Evolutionary conservation across 2,329 filamentous ascomycete species (phyloP).

Genomic region (Basipetospora sp.): DNA sequence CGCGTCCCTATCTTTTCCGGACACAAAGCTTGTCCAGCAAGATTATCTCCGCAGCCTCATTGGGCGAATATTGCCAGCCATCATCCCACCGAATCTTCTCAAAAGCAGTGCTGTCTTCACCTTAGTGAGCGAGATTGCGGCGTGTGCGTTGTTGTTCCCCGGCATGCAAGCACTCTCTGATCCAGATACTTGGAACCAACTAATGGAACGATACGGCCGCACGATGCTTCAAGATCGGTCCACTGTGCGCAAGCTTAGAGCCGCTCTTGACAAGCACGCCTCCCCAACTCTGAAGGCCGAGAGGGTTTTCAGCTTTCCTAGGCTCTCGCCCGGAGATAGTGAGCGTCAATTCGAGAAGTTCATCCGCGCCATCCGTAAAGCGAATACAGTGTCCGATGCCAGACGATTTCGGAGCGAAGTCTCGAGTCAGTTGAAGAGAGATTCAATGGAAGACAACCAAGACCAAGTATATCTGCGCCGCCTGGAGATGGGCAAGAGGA

Average conservation of each 20-base stretch:
- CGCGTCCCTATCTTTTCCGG: constrained; percentile 66
- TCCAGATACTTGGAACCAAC: constrained; percentile 92
- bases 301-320: constrained; percentile 57
- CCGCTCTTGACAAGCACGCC: constrained; percentile 85
- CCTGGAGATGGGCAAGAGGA: constrained; percentile 77
- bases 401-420: constrained; percentile 84
- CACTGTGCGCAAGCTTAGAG: constrained; percentile 79
- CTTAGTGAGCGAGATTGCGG: constrained; percentile 76
- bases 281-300: constrained; percentile 57
- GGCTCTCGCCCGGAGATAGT: constrained; percentile 65
- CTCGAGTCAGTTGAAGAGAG: constrained; percentile 76
- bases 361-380: constrained; percentile 73
- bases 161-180: constrained; percentile 69
- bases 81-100: constrained; percentile 60
- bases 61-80: constrained; percentile 52
- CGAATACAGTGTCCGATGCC: constrained; percentile 84
- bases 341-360: constrained; percentile 92
- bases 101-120: constrained; percentile 68
- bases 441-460: constrained; percentile 61
- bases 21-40: constrained; percentile 74
- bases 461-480: constrained; percentile 78
- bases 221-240: constrained; percentile 88
- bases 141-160: constrained; percentile 78
- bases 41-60: constrained; percentile 71
- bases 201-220: constrained; percentile 78